Evolutionary conservation across 441 rosid genomes (phyloP), one percentile per base, ranked within the genome.

Genomic region (Gossypium lobatum): DNA sequence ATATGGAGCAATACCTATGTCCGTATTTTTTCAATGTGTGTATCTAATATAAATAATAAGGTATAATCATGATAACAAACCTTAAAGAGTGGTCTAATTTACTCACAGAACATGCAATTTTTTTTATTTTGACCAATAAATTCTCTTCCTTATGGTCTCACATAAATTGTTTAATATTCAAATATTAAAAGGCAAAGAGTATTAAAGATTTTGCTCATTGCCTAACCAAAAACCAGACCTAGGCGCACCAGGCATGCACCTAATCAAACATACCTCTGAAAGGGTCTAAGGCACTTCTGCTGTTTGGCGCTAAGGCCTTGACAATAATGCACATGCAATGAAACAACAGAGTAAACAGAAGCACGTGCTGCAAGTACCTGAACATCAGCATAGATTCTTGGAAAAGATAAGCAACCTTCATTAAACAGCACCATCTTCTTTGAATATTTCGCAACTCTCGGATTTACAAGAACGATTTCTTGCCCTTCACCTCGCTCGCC

Each of bases 401-500:
- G 98, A 81, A 95, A 95, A 14, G 99, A 95, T 37, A 93, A 83
- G 84, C 99, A 93, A 16, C 97, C 97, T 86, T 95, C 99, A n/a
- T 88, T 78, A 73, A 86, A 93, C n/a, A 57, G 88, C 66, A 88
- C 87, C 28, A 39, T 77, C 77, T 90, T 93, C 77, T 86, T 87
- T 1, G 97, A 91, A 81, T 80, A 86, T 75, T 82, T 90, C 58
- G 74, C 82, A 70, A 95, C 88, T 78, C 84, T 88, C 0, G 98
- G 98, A 83, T 95, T 95, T 39, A 95, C 83, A 58, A 95, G 98
- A 70, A 91, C 92, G 65, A 91, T 90, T 74, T 95, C 98, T 78
- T 93, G 90, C 55, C 98, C 97, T 78, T 86, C 89, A 55, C 92
- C 90, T 2, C 76, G 84, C 81, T 88, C 95, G 0, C 97, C 96